Base-by-base conservation (phyloP, 202 grass and related monocot species). In the Carex sylvatica region DNA sequence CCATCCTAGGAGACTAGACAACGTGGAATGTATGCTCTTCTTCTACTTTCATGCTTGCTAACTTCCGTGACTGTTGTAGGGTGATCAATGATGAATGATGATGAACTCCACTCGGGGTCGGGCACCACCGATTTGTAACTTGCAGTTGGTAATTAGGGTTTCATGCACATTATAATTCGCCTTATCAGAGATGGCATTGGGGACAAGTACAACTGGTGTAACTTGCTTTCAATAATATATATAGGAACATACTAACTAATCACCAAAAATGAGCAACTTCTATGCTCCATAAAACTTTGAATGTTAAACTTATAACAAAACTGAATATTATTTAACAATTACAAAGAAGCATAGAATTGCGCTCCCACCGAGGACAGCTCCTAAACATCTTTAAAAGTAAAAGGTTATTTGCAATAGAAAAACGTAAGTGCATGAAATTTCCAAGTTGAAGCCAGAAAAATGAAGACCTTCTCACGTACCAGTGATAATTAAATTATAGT, bases 1-100 rank as follows among this genome's bases (percentile, higher is more conserved):
- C 72, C 72, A 75, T 75, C 72, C 72, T 75, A 55, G 24, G 72
- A 55, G 4, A 75, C 47, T n/a, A 33, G 33, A 2, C 49, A 75
- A 55, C 72, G 49, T 75, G 72, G 54, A 75, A 75, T 75, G 16
- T 56, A 16, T 75, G 47, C 6, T 75, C 10, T 55, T 33, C 51
- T 55, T 6, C 71, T 74, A 47, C 46, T 49, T 49, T 49, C 19
- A 26, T 23, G 42, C 44, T 28, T 53, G 3, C 70, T 14, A 14
- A 28, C 12, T 30, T 46, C 70, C 70, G 70, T 74, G 70, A 74
- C 11, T 9, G 12, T 59, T 20, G 18, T 6, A 20, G 2, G 18
- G 5, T 6, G 55, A 59, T 19, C 18, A 59, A 59, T 59, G 55
- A 59, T 19, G 55, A 49, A 59, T 59, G 16, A 56, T 47, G 44